Evolutionary conservation across 192 early-diverging fungal genomes (phyloP), one percentile per base, ranked within the genome.

Genomic region (Mycoemilia scoparia): DNA sequence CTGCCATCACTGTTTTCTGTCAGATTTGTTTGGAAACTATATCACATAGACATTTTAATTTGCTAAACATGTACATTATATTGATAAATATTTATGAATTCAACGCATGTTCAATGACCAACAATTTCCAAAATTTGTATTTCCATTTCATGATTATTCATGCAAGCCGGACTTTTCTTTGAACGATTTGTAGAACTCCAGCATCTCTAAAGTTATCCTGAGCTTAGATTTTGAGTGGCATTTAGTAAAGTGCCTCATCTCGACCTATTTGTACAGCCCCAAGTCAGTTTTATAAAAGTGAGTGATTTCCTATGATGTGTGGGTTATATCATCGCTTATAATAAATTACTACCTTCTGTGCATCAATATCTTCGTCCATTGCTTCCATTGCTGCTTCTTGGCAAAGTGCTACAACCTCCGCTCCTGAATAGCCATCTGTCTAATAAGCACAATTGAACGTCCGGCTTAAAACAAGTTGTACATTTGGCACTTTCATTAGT

Each of bases 341-440:
- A 88, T 77, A 11, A 64, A 46, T 17, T 38, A 43, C 8, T 41
- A 34, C 1, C 82, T 58, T 56, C 26, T 39, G 9, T 2, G 38
- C 51, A 37, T 59, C 41, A 5, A 51, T 39, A 43, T 83, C 62
- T 44, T 89, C 86, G 41, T 83, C 76, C 82, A 98, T 85, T 2
- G 95, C 95, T 31, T 46, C 43, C 52, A 96, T 64, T 7, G 83
- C 95, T 1, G 91, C 91, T 21, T 92, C 86, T 57, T 96, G 89
- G 35, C 91, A 90, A 10, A 98, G 48, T 1, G 86, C 61, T 2
- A 91, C 87, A 6, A 79, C 69, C 53, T 98, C 95, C 1, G 95
- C 95, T 12, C 95, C 95, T 21, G 89, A 95, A 45, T 72, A 95
- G 3, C 87, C 89, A 3, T 83, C 74, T 4, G 82, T 83, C 12